A percentile compares a stretch with the other conserved stretches of the same genome.
Evolutionary conservation across 164 flowering plant genomes (phyloP).

Genomic region (Kingdonia uniflora): DNA sequence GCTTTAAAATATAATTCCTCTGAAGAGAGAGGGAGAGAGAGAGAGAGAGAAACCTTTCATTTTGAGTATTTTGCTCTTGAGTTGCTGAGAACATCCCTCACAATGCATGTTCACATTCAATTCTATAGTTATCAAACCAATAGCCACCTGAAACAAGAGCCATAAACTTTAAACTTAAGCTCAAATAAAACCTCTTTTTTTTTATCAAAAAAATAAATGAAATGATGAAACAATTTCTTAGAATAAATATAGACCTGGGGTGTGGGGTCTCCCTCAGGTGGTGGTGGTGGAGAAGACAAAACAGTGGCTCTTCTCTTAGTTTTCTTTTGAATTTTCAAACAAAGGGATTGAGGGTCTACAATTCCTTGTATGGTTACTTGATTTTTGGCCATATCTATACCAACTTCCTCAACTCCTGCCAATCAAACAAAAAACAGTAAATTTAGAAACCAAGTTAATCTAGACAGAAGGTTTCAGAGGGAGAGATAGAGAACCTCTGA

Average conservation of each 20-base stretch:
- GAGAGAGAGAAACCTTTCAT: conserved; percentile 58
- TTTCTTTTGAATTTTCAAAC: conserved; percentile 58
- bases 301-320: conserved; percentile 73
- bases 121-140: conserved; percentile 54
- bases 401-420: conserved; percentile 67
- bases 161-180: too few species aligned
- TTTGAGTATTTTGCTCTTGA: conserved; percentile 76
- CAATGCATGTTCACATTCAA: conserved; percentile 92
- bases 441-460: too few species aligned
- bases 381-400: conserved; percentile 56
- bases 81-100: conserved; percentile 82
- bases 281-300: conserved; percentile 58
- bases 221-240: conserved; percentile 55
- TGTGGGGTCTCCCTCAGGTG: conserved; percentile 55
- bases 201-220: too few species aligned
- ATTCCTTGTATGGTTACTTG: conserved; percentile 78
- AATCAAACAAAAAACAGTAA: too few species aligned
- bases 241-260: too few species aligned
- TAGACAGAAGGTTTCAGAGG: not conserved
- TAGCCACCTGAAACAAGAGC: conserved; percentile 70
- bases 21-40: too few species aligned
- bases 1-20: too few species aligned
- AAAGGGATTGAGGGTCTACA: conserved; percentile 79
- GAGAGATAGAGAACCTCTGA: conserved; percentile 40
- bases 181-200: too few species aligned